Conservation (phyloP, 148 eudicot genomes). For the Fagopyrum tataricum region DNA sequence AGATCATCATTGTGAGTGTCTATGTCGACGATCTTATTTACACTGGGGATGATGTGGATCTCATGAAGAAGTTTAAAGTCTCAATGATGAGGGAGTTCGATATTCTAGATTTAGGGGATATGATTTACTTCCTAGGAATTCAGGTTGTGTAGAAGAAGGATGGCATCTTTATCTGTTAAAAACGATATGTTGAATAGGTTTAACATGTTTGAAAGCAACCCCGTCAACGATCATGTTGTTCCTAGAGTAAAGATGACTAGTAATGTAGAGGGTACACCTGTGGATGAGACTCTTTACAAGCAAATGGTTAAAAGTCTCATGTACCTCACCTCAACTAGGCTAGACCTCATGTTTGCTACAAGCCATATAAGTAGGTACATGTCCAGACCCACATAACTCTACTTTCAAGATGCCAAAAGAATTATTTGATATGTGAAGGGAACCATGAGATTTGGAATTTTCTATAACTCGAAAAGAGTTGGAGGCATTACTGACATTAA, state of each 20-base stretch:
- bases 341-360: background rate
- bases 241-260: background rate
- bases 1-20: background rate
- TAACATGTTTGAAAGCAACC: background rate
- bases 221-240: background rate
- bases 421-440: too few relatives aligned
- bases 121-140: background rate
- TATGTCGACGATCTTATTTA: background rate
- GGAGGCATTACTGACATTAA: background rate
- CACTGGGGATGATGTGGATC: background rate
- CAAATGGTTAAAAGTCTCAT: background rate
- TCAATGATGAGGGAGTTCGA: too few relatives aligned
- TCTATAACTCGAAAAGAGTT: background rate
- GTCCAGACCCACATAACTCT: background rate
- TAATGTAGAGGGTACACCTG: background rate
- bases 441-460: background rate
- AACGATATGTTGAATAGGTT: background rate
- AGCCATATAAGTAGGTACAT: background rate
- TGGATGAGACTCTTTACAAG: background rate
- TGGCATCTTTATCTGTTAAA: background rate
- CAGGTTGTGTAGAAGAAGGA: background rate
- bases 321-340: background rate
- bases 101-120: background rate
- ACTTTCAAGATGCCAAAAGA: too few relatives aligned
- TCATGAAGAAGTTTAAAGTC: background rate